Base-by-base conservation (phyloP, 2,329 filamentous ascomycete species). In the Beauveria bassiana region DNA sequence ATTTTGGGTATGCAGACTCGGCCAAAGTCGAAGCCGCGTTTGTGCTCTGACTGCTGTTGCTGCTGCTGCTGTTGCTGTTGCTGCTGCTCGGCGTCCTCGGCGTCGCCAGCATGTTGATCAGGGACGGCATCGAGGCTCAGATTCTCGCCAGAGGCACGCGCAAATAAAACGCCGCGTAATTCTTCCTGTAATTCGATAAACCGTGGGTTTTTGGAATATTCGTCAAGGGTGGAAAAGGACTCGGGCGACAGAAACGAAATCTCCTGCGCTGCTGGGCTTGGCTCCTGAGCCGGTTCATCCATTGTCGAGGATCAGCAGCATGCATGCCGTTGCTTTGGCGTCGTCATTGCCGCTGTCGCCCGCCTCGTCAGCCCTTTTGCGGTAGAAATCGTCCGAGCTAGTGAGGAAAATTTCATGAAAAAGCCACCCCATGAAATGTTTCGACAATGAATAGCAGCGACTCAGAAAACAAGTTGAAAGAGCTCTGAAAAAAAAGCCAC, bases 161-260 rank as follows among this genome's bases (percentile, higher is more conserved):
- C 74, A 49, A 79, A 75, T 4, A 80, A 68, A 42, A 78, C 73
- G 24, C 70, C 71, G 59, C 77, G 72, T 4, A 80, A 70, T 63
- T 79, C 73, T 67, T 78, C 74, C 61, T 79, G 76, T 0, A 77
- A 74, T 28, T 78, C 75, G 18, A 79, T 69, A 59, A 78, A 79
- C 3, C 72, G 71, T 2, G 77, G 76, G 55, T 79, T 70, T 22
- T 67, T 64, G 3, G 73, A 66, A 22, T 73, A 68, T 22, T 74
- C 72, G 28, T 75, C 71, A 1, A 67, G 62, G 7, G 67, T 65
- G 22, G 69, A 68, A 43, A 69, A 65, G 22, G 67, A 66, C 47
- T 62, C 60, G 10, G 60, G 60, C 38, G 60, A 62, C 50, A 61
- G 24, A n/a, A 61, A 61, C 9, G 59, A 61, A 24, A 22, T 52